Base-by-base conservation (phyloP, 768 basidiomycete species). In the Gelatoporia subvermispora region DNA sequence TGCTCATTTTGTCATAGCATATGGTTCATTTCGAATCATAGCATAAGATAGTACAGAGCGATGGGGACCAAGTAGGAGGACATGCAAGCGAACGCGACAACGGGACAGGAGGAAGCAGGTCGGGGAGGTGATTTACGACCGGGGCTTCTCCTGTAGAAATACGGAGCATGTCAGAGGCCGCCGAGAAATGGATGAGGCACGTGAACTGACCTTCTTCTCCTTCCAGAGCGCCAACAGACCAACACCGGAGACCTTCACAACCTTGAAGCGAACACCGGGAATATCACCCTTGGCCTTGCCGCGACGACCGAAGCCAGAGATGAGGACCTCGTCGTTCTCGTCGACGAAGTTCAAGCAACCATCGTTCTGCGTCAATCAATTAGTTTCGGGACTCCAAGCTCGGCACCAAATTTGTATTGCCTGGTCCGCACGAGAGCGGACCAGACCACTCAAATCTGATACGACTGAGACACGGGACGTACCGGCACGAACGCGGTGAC, bases 241-340 rank as follows among this genome's bases (percentile, higher is more conserved):
- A 59, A 99, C 96, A 67, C 96, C 96, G 47, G 96, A 97, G 37
- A 99, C 96, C 78, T 99, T 98, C 63, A 99, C 96, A 60, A 98
- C 85, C 76, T 99, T 98, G 88, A 97, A 98, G 57, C 95, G 92
- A 58, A 98, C 95, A 82, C 96, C 94, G 36, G 96, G 96, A 74
- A 99, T 98, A 88, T 98, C 95, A 85, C 91, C 96, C 82, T 98
- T 99, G 55, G 95, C 95, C 77, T 98, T 98, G 59, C 96, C 96
- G 61, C 94, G 84, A 68, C 96, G 93, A 85, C 96, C 96, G 82
- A 99, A 99, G 74, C 96, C 95, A 57, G 95, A 97, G 70, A 98
- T 97, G 59, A 96, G 87, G 59, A 99, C 96, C 73, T 98, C 94
- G 72, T 98, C 94, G 77, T 97, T 96, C 81, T 98, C 95, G 64